Conservation (phyloP, 192 early-diverging fungal species). For the Coemansia sp. region DNA sequence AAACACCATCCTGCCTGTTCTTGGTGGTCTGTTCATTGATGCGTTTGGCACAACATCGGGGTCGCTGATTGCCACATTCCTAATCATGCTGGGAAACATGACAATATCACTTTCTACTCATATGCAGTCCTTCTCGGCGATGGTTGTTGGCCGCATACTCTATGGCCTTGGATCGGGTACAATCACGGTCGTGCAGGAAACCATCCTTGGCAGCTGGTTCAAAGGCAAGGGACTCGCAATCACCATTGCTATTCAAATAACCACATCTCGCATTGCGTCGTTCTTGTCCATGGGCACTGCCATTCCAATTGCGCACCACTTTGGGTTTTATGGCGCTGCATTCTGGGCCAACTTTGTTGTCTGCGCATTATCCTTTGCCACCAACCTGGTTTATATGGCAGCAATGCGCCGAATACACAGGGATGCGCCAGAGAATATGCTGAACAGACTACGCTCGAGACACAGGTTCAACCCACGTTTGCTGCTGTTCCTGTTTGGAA, state of each 20-base stretch:
- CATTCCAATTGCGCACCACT: constrained; percentile 57
- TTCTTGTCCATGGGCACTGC: constrained; percentile 69
- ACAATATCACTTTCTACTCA: constrained; percentile 57
- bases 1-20: constrained; percentile 58
- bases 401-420: constrained; percentile 52
- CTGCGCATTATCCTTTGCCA: constrained; percentile 65
- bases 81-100: constrained; percentile 59
- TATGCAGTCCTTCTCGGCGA: constrained; percentile 42
- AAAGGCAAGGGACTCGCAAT: constrained; percentile 64
- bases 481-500: constrained; percentile 58
- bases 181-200: constrained; percentile 79
- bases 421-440: constrained; percentile 17
- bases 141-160: constrained; percentile 59
- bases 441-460: constrained; percentile 49
- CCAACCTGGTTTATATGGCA: constrained; percentile 67
- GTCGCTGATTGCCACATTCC: constrained; percentile 55
- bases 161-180: constrained; percentile 71
- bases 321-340: constrained; percentile 44
- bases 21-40: constrained; percentile 62
- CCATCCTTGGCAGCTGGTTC: constrained; percentile 77
- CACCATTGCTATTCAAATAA: constrained; percentile 68
- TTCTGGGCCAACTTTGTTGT: constrained; percentile 64
- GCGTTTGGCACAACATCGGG: constrained; percentile 61
- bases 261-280: constrained; percentile 68
- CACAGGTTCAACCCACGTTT: constrained; percentile 59